Percentiles rank a stretch among this genome's conserved stretches.
Conservation (phyloP, 140 eudicot genomes). For the Bidens hawaiensis region DNA sequence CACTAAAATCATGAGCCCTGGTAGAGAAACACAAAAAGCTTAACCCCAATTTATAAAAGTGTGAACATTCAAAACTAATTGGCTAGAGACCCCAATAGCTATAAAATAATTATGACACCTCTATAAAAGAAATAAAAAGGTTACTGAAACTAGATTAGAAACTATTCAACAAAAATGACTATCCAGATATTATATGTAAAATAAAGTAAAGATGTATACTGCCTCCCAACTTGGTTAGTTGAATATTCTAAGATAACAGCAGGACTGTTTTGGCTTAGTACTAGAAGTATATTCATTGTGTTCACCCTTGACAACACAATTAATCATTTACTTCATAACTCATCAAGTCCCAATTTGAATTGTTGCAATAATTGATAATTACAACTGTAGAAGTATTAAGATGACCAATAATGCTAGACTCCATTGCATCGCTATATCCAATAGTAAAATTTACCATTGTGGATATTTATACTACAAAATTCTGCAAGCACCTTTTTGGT, state of each 20-base stretch:
- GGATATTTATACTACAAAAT: background rate
- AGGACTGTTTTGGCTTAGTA: background rate
- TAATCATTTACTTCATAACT: too few relatives aligned
- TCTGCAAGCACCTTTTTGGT: too few relatives aligned
- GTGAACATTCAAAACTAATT: slow-evolving; percentile 5
- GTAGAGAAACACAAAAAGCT: slow-evolving; percentile 10
- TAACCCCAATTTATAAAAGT: slow-evolving; percentile 5
- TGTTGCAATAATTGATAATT: background rate
- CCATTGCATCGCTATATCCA: background rate
- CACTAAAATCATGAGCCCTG: slow-evolving; percentile 89
- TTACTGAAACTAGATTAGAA: background rate
- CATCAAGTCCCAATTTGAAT: background rate
- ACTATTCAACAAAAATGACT: slow-evolving; percentile 2
- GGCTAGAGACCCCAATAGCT: background rate
- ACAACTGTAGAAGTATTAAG: background rate
- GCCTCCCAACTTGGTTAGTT: background rate
- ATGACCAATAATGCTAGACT: background rate
- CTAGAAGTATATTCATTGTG: background rate
- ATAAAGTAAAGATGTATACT: too few relatives aligned
- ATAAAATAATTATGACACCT: background rate
- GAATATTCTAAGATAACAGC: slow-evolving; percentile 5
- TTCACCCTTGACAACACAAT: slow-evolving; percentile 9
- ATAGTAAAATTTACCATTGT: background rate
- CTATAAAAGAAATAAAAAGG: background rate
- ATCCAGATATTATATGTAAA: background rate